Evolutionary conservation across 1,284 basidiomycete species (phyloP).

Genomic region (Gomphus sp.): DNA sequence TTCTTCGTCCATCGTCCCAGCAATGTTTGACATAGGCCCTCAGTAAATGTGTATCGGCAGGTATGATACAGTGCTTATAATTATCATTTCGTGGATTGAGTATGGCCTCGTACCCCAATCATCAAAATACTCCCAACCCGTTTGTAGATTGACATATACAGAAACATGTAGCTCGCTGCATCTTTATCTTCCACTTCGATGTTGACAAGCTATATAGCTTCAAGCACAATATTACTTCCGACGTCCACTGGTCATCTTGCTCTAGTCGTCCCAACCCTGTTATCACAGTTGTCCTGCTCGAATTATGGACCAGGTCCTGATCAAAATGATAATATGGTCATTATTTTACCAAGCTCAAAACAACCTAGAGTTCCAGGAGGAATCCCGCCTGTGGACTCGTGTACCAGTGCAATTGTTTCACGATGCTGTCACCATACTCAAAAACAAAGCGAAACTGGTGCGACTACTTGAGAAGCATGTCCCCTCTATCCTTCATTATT

Average conservation of each 20-base stretch:
- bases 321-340: conserved; percentile 74
- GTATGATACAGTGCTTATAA: conserved; percentile 52
- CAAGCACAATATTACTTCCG: not conserved
- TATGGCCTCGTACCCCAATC: conserved; percentile 19
- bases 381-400: conserved; percentile 58
- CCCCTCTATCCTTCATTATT: not conserved
- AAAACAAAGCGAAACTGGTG: conserved; percentile 14
- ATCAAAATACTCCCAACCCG: conserved; percentile 67
- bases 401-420: conserved; percentile 62
- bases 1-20: not conserved
- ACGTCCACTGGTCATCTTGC: conserved; percentile 15
- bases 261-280: conserved; percentile 42
- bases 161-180: not conserved
- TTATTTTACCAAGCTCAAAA: conserved; percentile 67
- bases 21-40: conserved; percentile 7
- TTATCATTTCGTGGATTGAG: not conserved
- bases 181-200: not conserved
- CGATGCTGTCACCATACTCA: conserved; percentile 53
- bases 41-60: conserved; percentile 60
- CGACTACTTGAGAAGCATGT: conserved; percentile 36
- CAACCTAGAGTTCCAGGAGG: conserved; percentile 35
- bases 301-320: conserved; percentile 44
- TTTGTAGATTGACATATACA: conserved; percentile 28
- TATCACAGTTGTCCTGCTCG: conserved; percentile 48
- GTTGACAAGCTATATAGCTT: not conserved